phyloP scores from a whole-genome alignment of 192 early-diverging fungal species.

The Coemansia sp. region DNA sequence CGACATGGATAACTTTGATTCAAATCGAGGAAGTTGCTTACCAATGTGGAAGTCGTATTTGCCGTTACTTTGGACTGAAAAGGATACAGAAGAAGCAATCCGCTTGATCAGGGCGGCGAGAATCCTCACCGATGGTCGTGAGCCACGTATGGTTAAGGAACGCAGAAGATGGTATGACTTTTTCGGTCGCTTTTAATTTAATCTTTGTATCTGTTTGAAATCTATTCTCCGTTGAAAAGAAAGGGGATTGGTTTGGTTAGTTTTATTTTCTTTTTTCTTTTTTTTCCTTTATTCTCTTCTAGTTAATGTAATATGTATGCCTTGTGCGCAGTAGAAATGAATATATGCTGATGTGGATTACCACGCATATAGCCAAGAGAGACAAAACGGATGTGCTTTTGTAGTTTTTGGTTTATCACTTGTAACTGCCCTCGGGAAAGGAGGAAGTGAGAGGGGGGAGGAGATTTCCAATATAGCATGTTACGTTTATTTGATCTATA shows the following conservation, averaged over 20 bases:
- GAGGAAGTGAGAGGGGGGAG: no score
- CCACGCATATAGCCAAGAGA: no score
- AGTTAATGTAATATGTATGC: no score
- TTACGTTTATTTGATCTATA: no score
- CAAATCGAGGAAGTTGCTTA: slow-evolving; percentile 28
- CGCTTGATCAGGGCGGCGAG: slow-evolving; percentile 18
- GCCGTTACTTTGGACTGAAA: slow-evolving; percentile 16
- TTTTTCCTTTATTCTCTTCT: no score
- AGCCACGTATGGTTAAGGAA: slow-evolving; percentile 26
- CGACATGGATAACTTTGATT: slow-evolving; percentile 33
- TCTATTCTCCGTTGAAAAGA: not conserved
- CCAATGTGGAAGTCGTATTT: slow-evolving; percentile 29
- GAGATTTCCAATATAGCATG: no score
- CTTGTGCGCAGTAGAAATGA: no score
- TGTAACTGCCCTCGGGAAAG: no score
- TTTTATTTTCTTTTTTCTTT: no score
- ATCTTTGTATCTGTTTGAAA: not conserved
- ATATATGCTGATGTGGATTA: no score
- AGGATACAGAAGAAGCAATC: slow-evolving; percentile 34
- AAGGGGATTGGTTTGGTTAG: not conserved
- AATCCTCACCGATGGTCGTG: not conserved
- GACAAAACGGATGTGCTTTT: no score
- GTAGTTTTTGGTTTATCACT: no score
- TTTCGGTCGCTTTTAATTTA: slow-evolving; percentile 22
- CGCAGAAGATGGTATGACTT: slow-evolving; percentile 44